Evolutionary conservation across 331 rosid genomes (phyloP).

Genomic region (Phaseolus coccineus): DNA sequence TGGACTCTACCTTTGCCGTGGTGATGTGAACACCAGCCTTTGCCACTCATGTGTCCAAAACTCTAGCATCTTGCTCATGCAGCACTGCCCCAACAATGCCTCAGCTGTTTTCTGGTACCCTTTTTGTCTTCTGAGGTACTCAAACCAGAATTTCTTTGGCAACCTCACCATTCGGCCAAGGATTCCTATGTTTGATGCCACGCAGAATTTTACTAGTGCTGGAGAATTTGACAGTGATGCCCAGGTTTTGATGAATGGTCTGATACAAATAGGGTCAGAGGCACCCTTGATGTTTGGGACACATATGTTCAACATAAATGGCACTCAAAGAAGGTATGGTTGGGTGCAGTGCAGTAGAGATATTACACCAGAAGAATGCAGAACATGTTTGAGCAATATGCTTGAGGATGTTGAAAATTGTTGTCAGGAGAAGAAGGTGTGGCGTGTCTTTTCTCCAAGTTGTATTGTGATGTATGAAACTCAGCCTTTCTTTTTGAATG

Average conservation of each 20-base stretch:
- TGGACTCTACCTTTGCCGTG: conserved; percentile 53
- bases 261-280: conserved; percentile 48
- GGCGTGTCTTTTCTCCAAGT: conserved; percentile 59
- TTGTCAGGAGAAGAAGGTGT: conserved; percentile 50
- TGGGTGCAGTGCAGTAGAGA: conserved; percentile 60
- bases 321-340: conserved; percentile 56
- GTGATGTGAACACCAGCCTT: conserved; percentile 47
- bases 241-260: conserved; percentile 52
- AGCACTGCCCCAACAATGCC: conserved; percentile 50
- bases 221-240: conserved; percentile 58
- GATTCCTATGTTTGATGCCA: conserved; percentile 54
- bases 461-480: conserved; percentile 58
- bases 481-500: conserved; percentile 49
- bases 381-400: conserved; percentile 54
- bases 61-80: conserved; percentile 48
- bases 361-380: conserved; percentile 50
- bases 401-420: conserved; percentile 52
- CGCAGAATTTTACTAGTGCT: conserved; percentile 48
- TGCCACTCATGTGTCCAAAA: conserved; percentile 53
- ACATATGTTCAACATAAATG: conserved; percentile 56
- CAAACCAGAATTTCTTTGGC: conserved; percentile 47
- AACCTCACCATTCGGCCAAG: conserved; percentile 41
- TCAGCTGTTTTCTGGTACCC: conserved; percentile 54
- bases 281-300: conserved; percentile 50
- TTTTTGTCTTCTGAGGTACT: conserved; percentile 53